Evolutionary conservation across 177 flowering plant species (phyloP).

Genomic region (Tripterygium wilfordii): DNA sequence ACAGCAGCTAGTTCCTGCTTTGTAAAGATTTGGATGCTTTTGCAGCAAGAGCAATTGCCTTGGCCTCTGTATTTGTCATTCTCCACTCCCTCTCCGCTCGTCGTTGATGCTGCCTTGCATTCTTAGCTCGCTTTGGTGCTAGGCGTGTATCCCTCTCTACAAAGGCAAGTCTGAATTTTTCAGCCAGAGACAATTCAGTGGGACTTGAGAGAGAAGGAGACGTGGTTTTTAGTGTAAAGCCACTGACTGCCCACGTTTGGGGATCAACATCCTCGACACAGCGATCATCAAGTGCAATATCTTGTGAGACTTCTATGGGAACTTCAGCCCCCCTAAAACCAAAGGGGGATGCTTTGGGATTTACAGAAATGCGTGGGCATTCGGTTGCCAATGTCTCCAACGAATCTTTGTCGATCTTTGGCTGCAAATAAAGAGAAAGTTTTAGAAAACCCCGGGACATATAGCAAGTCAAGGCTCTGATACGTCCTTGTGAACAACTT

Average conservation of each 20-base stretch:
- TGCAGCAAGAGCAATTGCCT: slow-evolving; percentile 68
- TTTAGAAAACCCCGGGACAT: background rate
- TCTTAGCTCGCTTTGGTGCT: slow-evolving; percentile 92
- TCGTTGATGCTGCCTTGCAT: slow-evolving; percentile 80
- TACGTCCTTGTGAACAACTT: too few relatives aligned
- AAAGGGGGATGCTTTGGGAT: slow-evolving; percentile 73
- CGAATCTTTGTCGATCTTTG: slow-evolving; percentile 64
- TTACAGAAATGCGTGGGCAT: slow-evolving; percentile 79
- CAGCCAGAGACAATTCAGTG: slow-evolving; percentile 63
- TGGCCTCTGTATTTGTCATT: slow-evolving; percentile 45
- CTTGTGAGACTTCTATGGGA: slow-evolving; percentile 60
- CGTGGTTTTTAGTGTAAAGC: slow-evolving; percentile 15
- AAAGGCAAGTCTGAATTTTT: slow-evolving; percentile 90
- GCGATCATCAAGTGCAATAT: slow-evolving; percentile 49
- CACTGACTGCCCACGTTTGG: slow-evolving; percentile 54
- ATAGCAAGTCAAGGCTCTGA: background rate
- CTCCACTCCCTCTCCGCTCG: slow-evolving; percentile 79
- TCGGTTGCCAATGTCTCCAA: slow-evolving; percentile 49
- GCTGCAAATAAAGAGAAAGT: slow-evolving; percentile 38
- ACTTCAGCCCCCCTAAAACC: slow-evolving; percentile 46
- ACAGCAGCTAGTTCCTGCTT: too few relatives aligned
- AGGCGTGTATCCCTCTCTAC: slow-evolving; percentile 70
- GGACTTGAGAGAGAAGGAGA: slow-evolving; percentile 19
- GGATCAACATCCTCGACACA: slow-evolving; percentile 71
- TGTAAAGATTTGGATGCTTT: slow-evolving; percentile 36